Base-by-base conservation (phyloP, 306 rosid species). In the Cicer yamashitae region DNA sequence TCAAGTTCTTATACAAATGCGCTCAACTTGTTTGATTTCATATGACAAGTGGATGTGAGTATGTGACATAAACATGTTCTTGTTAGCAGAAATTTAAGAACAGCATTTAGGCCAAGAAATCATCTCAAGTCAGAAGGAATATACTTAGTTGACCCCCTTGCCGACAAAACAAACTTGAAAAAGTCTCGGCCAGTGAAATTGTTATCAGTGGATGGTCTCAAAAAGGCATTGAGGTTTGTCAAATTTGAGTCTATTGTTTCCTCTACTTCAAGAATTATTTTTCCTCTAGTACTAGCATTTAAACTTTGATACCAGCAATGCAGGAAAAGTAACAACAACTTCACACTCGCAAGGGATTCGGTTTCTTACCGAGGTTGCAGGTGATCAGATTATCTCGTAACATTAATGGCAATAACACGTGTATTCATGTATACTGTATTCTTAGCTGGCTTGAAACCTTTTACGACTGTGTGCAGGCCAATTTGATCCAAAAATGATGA, bases 261-360 rank as follows among this genome's bases (percentile, higher is more conserved):
- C 57, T 78, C 52, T 53, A 40, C 43, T 47, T 25, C 66, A 70
- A 39, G 66, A 70, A 39, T 40, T 76, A 71, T 57, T 67, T 56
- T 14, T 22, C 40, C 3, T 37, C 73, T 43, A 64, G 41, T 30
- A 58, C 60, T 75, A 57, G 85, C 54, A 59, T 78, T 73, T 59
- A 10, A 60, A 44, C 63, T 51, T 72, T 5, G 74, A 40, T 72
- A 82, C 84, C 85, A 90, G 99, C 84, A 88, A 86, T 79, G 93
- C 96, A 72, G 91, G 87, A 70, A 94, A 86, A 85, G 99, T 94
- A 70, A 94, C 99, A 57, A 94, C 97, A 54, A 85, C 79, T 66
- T 48, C 38, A 52, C 87, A 88, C 85, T 94, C 99, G 0, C 99
- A 94, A 77, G 99, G 99, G 81, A 89, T 92, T 73, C 78, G 99